Conservation (phyloP, 768 basidiomycete genomes). For the Trametopsis cervina region DNA sequence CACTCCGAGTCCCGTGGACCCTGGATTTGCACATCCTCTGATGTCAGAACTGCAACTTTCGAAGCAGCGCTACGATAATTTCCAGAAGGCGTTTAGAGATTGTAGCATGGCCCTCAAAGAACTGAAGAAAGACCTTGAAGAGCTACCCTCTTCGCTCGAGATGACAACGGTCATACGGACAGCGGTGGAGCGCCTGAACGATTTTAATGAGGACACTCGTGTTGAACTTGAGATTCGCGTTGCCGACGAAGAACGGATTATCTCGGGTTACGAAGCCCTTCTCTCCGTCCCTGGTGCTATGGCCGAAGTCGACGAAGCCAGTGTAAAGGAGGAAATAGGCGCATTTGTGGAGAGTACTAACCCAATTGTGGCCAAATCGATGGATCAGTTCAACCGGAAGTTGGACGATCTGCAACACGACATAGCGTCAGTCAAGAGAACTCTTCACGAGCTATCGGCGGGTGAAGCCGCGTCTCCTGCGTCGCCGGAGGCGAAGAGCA, state of each 20-base stretch:
- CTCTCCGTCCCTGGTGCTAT: conserved; percentile 50
- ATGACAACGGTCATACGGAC: conserved; percentile 32
- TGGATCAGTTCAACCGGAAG: conserved; percentile 46
- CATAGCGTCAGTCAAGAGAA: conserved; percentile 59
- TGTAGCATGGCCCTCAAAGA: conserved; percentile 62
- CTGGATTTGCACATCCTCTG: conserved; percentile 19
- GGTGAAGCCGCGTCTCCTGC: conserved; percentile 8
- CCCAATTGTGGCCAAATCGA: conserved; percentile 36
- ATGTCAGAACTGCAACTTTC: conserved; percentile 38
- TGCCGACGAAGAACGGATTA: conserved; percentile 62
- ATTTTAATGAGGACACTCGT: conserved; percentile 72
- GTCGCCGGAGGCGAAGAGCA: conserved; percentile 8
- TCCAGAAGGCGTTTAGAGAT: conserved; percentile 60
- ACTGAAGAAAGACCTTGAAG: conserved; percentile 35
- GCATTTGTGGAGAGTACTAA: conserved; percentile 54
- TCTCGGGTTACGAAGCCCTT: conserved; percentile 63
- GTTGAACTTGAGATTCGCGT: conserved; percentile 79
- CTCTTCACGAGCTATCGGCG: conserved; percentile 38
- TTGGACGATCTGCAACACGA: conserved; percentile 72
- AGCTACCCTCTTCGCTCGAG: conserved; percentile 15
- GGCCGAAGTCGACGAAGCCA: conserved; percentile 23
- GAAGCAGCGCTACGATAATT: conserved; percentile 48
- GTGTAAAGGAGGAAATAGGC: conserved; percentile 43
- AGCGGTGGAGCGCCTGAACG: conserved; percentile 56
- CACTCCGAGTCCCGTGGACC: not conserved